phyloP scores from a whole-genome alignment of 2,329 filamentous ascomycete genomes.

The Neofusicoccum cordaticola region DNA sequence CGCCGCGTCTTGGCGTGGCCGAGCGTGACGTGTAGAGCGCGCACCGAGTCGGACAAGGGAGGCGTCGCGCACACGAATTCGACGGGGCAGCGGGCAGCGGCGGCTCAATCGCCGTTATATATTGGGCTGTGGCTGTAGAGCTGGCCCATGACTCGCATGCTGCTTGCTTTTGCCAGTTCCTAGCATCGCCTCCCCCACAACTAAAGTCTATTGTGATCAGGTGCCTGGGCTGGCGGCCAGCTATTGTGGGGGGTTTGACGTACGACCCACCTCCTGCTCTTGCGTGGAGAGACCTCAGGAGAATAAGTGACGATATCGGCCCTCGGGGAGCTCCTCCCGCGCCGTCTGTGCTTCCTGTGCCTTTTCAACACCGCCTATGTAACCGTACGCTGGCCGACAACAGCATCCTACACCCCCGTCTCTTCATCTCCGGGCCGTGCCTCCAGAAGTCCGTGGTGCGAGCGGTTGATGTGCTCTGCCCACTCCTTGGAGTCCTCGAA shows the following conservation, averaged over 20 bases:
- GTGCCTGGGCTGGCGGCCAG: background rate
- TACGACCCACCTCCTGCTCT: background rate
- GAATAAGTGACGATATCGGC: background rate
- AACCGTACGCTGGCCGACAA: background rate
- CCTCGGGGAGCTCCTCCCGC: background rate
- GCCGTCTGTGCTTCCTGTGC: background rate
- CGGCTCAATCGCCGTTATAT: background rate
- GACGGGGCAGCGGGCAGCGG: background rate
- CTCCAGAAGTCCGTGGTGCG: conserved; percentile 27
- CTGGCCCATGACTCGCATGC: background rate
- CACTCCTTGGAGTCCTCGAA: conserved; percentile 24
- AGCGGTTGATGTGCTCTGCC: conserved; percentile 23
- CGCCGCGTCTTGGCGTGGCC: background rate
- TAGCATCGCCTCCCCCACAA: background rate
- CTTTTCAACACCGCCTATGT: background rate
- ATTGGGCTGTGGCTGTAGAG: background rate
- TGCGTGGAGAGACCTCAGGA: conserved; percentile 11
- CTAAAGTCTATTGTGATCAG: conserved; percentile 9
- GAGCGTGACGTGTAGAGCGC: background rate
- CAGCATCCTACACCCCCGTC: background rate
- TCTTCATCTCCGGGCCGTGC: conserved; percentile 6
- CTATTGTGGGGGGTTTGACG: conserved; percentile 9
- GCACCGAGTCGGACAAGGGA: background rate
- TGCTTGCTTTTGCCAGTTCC: conserved; percentile 9
- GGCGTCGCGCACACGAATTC: background rate